Base-by-base conservation (phyloP, 1,284 basidiomycete species). In the Volvariella surrecta region DNA sequence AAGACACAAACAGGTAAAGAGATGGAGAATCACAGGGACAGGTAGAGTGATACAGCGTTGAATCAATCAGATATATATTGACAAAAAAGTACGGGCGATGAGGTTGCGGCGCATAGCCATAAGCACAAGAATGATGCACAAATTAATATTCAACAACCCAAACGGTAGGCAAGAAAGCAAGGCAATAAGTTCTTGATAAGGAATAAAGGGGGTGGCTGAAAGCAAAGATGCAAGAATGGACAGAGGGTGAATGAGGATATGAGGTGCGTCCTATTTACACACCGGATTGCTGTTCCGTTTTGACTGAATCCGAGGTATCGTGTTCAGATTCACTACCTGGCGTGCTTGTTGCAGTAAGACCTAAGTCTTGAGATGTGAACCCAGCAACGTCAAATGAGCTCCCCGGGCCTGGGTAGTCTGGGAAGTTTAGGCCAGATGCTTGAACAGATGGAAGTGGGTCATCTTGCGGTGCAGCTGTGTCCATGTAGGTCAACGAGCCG, bases 401-500 rank as follows among this genome's bases (percentile, higher is more conserved):
- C 42, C 73, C 68, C 13, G 77, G 55, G 24, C 67, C 69, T 13
- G 68, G 59, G 54, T 83, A 88, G 61, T 87, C 84, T 45, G 74
- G 64, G 59, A 84, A 87, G 22, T 74, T 70, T 49, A 77, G 67
- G 24, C 74, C 74, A 34, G 73, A 63, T 52, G 73, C 68, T 54
- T 79, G 79, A 46, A 74, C 71, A 40, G 66, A 67, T 48, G 67
- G 64, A 49, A 78, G 62, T 38, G 71, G 62, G 48, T 79, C 82
- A 50, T 85, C 81, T 44, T 79, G 74, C 43, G 73, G 54, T 34
- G 74, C 64, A 21, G 79, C 62, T 39, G 80, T 69, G 59, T 87
- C 84, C 79, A 88, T 83, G 59, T 85, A 87, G 37, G 79, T 73
- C 54, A 85, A 65, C 32, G 79, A 67, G 42, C 72, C 73, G 58